phyloP scores from a whole-genome alignment of 2,329 filamentous ascomycete species.

The Cladosporium sp. region DNA sequence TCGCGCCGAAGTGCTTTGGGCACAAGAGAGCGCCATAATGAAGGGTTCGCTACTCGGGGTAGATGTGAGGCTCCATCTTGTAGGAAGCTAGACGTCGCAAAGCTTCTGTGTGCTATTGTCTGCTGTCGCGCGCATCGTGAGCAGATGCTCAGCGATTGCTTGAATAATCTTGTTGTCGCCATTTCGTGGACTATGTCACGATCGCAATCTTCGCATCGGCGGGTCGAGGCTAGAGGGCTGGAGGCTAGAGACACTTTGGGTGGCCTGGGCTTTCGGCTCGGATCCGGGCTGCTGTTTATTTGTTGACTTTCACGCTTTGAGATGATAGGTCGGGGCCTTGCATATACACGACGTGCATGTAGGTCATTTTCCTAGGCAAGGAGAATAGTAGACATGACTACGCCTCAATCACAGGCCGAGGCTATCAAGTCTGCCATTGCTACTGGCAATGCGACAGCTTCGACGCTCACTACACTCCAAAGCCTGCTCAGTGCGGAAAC shows the following conservation, averaged over 20 bases:
- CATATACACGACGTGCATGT: not conserved
- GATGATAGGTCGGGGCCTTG: conserved; percentile 9
- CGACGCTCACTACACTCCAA: conserved; percentile 25
- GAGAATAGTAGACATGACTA: conserved; percentile 15
- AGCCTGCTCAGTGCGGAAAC: conserved; percentile 19
- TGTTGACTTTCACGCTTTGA: conserved; percentile 10
- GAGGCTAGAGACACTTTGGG: not conserved
- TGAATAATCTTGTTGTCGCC: conserved; percentile 13
- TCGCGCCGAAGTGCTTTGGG: conserved; percentile 29
- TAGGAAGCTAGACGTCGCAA: conserved; percentile 5
- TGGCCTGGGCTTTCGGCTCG: conserved; percentile 11
- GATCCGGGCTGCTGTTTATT: conserved; percentile 9
- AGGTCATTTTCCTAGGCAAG: not conserved
- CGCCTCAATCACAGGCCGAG: conserved; percentile 14
- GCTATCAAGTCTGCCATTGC: conserved; percentile 20
- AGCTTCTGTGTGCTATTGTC: not conserved
- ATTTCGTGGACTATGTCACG: conserved; percentile 9
- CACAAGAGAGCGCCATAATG: conserved; percentile 34
- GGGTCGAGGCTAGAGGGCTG: not conserved
- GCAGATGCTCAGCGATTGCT: conserved; percentile 12
- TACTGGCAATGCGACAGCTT: conserved; percentile 18
- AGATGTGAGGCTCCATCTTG: conserved; percentile 21
- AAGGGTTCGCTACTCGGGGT: conserved; percentile 31
- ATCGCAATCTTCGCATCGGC: not conserved
- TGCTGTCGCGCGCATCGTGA: conserved; percentile 3